Percentiles rank a stretch among this genome's conserved stretches.
Conservation (phyloP, 768 basidiomycete genomes). For the Favolaschia claudopus region DNA sequence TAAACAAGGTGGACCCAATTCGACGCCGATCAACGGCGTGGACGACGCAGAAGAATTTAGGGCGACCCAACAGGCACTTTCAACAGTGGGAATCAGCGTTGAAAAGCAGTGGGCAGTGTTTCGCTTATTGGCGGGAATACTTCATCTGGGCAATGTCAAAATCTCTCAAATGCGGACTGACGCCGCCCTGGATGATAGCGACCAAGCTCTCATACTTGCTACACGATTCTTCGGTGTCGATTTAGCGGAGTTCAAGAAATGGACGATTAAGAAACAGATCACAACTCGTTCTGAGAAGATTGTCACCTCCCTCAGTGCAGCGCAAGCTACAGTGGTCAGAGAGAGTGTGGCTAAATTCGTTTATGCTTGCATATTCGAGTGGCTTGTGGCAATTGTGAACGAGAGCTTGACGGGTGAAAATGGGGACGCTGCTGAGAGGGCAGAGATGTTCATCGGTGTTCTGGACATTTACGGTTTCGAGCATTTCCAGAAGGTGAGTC, state of each 20-base stretch:
- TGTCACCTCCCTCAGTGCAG: slow-evolving; percentile 81
- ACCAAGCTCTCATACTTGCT: slow-evolving; percentile 79
- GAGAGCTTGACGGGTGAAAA: slow-evolving; percentile 96
- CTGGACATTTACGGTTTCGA: slow-evolving; percentile 98
- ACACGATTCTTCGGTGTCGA: slow-evolving; percentile 92
- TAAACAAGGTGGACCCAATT: slow-evolving; percentile 89
- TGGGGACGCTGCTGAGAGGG: slow-evolving; percentile 86
- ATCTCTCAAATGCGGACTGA: slow-evolving; percentile 84
- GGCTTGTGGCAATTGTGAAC: slow-evolving; percentile 97
- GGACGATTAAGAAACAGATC: slow-evolving; percentile 98
- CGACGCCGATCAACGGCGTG: slow-evolving; percentile 88
- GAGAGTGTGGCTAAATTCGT: slow-evolving; percentile 99
- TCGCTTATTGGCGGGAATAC: slow-evolving; percentile 87
- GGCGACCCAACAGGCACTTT: slow-evolving; percentile 91
- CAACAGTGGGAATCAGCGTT: slow-evolving; percentile 96
- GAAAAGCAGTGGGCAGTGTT: slow-evolving; percentile 99
- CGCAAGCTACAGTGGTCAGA: slow-evolving; percentile 92
- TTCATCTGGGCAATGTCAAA: slow-evolving; percentile 98
- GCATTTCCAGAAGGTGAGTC: slow-evolving; percentile 88
- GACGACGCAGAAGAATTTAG: slow-evolving; percentile 98
- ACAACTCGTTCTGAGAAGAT: slow-evolving; percentile 96
- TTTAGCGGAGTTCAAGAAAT: slow-evolving; percentile 94
- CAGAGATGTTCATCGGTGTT: slow-evolving; percentile 99
- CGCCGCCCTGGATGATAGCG: slow-evolving; percentile 83
- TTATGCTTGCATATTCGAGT: slow-evolving; percentile 98